Conservation (phyloP, 176 grass and related monocot species). For the bread wheat (Triticum aestivum) region IWGSC_CS_RefSeq_v2.1 NC_057808.1:237751289-237751788, state of each 20-base stretch:
- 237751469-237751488: too few species aligned
- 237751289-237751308: background rate
- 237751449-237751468: too few species aligned
- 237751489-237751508: too few species aligned
- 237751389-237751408: background rate
- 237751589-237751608: background rate
- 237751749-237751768: conserved; percentile 61
- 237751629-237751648: conserved; percentile 40
- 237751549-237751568: too few species aligned
- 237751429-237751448: background rate
- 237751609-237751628: background rate
- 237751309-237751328: background rate
- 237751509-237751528: too few species aligned
- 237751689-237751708: conserved; percentile 45
- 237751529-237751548: too few species aligned
- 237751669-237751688: conserved; percentile 34
- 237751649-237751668: conserved; percentile 56
- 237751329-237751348: background rate
- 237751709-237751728: conserved; percentile 44
- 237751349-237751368: background rate
- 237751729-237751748: conserved; percentile 63
- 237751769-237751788: conserved; percentile 58
- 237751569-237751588: too few species aligned
- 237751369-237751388: background rate
- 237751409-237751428: too few species aligned